Evolutionary conservation across 306 rosid species (phyloP), one percentile per base, ranked within the genome.

Genomic region (Senna siamea): DNA sequence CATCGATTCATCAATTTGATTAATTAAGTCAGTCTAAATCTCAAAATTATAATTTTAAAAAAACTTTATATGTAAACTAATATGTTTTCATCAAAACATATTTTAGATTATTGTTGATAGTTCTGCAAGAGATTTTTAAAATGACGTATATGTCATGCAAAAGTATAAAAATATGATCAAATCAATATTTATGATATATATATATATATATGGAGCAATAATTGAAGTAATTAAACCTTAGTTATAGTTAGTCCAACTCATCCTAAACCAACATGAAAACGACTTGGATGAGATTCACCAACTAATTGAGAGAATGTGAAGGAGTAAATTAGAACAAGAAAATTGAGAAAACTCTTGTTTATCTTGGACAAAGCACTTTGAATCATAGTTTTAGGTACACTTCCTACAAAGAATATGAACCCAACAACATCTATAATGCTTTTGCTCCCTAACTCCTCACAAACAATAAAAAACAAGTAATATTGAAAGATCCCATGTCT

Each of bases 381-480:
- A 5, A 38, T 26, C 5, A 15, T 4, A 14, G 12, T 32, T 34
- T 10, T 35, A 35, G 66, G 46, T 35, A 17, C 47, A 60, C 17
- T 22, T 3, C n/a, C 47, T 34, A 35, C 9, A 17, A 17, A 60
- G 15, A 7, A 34, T 10, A 37, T 4, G 6, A 35, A 32, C 66
- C 23, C 8, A 60, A 60, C 68, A 23, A 32, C 47, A 19, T 20
- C 15, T 37, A 18, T 38, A 62, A 62, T 22, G n/a, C 23, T 30
- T 62, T 75, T 69, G 61, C 55, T 74, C 53, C 68, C 68, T 44
- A 52, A 69, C 47, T 28, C 72, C 72, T 51, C 28, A 17, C 38
- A 53, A n/a, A 55, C 58, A 47, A 26, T n/a, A 53, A 20, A 5
- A 37, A 2, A 60, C 14, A 65, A 3, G 12, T 0, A 0, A 4